Evolutionary conservation across 352 stramenopile genomes (phyloP).

Genomic region (Phytophthora ramorum): DNA sequence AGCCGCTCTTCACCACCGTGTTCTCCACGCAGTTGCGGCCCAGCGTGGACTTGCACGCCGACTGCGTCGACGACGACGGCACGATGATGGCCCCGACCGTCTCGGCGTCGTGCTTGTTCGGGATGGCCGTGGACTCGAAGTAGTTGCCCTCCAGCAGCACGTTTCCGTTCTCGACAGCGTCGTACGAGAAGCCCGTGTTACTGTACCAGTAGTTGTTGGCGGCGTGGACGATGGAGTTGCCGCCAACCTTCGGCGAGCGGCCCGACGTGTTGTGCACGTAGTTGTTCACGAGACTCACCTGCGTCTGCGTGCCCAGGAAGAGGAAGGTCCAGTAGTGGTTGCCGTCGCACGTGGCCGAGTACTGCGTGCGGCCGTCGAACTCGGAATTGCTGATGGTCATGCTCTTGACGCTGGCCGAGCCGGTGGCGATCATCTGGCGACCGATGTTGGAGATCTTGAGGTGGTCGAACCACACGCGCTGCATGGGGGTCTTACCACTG

Average conservation of each 20-base stretch:
- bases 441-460: constrained; percentile 46
- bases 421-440: constrained; percentile 48
- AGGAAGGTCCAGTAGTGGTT: constrained; percentile 57
- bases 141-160: constrained; percentile 56
- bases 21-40: constrained; percentile 38
- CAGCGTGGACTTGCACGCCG: constrained; percentile 11
- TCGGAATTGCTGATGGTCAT: constrained; percentile 61
- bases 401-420: constrained; percentile 36
- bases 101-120: constrained; percentile 11
- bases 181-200: constrained; percentile 49
- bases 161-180: constrained; percentile 38
- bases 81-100: constrained; percentile 13
- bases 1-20: constrained; percentile 24
- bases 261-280: constrained; percentile 51
- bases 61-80: constrained; percentile 5
- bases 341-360: constrained; percentile 55
- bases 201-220: constrained; percentile 60
- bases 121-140: constrained; percentile 38
- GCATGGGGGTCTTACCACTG: constrained; percentile 22
- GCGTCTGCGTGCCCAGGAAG: constrained; percentile 34
- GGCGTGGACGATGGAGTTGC: constrained; percentile 35
- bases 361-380: constrained; percentile 51
- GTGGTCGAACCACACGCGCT: constrained; percentile 61
- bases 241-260: constrained; percentile 40
- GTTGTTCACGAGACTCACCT: constrained; percentile 42